Percentiles rank a stretch among this genome's conserved stretches.
Conservation (phyloP, 805 yeast species). For the Millerozyma miso region DNA sequence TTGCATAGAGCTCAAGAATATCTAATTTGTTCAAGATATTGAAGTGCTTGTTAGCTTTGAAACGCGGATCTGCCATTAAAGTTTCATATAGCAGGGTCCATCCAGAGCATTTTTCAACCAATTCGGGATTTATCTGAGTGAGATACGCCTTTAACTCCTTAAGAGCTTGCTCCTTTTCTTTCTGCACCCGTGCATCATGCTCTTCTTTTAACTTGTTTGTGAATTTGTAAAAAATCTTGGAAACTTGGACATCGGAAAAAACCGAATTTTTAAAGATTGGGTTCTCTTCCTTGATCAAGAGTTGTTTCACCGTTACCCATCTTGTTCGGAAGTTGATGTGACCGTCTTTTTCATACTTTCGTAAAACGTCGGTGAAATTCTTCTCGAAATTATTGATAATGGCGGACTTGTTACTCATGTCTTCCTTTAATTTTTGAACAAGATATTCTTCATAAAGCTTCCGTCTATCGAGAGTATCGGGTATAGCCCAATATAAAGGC, state of each 20-base stretch:
- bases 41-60: conserved; percentile 57
- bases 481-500: conserved; percentile 63
- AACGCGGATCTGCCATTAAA: conserved; percentile 45
- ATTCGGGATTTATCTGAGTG: conserved; percentile 26
- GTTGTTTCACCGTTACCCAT: conserved; percentile 56
- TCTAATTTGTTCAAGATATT: conserved; percentile 52
- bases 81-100: conserved; percentile 38
- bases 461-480: conserved; percentile 58
- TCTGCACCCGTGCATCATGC: conserved; percentile 18
- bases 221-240: conserved; percentile 50
- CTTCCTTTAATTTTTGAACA: conserved; percentile 37
- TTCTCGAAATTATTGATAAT: conserved; percentile 52
- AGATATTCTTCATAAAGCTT: conserved; percentile 62
- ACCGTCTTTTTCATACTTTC: conserved; percentile 23
- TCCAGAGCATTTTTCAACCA: conserved; percentile 19
- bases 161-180: conserved; percentile 45
- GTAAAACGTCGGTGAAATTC: conserved; percentile 49
- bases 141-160: conserved; percentile 51
- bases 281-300: conserved; percentile 53
- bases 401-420: conserved; percentile 48
- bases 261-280: conserved; percentile 61
- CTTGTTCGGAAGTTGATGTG: conserved; percentile 54
- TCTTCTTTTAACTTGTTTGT: conserved; percentile 34
- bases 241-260: conserved; percentile 54
- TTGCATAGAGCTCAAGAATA: conserved; percentile 49